Conservation (phyloP, 2,329 filamentous ascomycete genomes). For the Xylaria arbuscula region DNA sequence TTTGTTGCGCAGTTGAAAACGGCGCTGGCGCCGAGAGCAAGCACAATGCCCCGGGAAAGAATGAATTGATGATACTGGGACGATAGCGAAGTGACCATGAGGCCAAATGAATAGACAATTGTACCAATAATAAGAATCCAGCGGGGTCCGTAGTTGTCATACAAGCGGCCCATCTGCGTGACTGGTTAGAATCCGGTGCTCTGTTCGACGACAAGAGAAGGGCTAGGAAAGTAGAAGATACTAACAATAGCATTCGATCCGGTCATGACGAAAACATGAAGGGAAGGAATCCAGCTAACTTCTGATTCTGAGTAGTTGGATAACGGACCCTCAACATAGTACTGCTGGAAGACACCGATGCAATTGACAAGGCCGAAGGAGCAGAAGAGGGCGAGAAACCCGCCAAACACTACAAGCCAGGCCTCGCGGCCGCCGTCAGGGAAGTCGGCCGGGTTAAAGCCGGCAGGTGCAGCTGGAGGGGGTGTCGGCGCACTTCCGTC, state of each 20-base stretch:
- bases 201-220: not conserved
- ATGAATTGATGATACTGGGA: conserved; percentile 55
- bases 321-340: conserved; percentile 63
- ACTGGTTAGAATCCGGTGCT: not conserved
- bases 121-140: conserved; percentile 62
- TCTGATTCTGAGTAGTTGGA: conserved; percentile 59
- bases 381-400: conserved; percentile 24
- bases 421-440: conserved; percentile 68
- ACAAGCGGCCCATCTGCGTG: conserved; percentile 25
- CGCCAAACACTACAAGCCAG: conserved; percentile 23
- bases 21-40: conserved; percentile 45
- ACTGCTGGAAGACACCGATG: conserved; percentile 65
- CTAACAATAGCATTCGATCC: conserved; percentile 54
- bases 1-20: conserved; percentile 31
- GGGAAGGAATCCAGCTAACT: conserved; percentile 66
- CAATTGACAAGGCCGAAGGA: conserved; percentile 55
- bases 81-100: conserved; percentile 69
- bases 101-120: conserved; percentile 64
- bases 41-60: conserved; percentile 52
- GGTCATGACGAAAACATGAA: conserved; percentile 59
- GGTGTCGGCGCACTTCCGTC: conserved; percentile 6
- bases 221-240: not conserved
- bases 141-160: conserved; percentile 32
- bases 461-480: conserved; percentile 33
- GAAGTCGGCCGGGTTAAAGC: conserved; percentile 60